Evolutionary conservation across 495 filamentous ascomycete species (phyloP).

Genomic region (Xylaria telfairii): DNA sequence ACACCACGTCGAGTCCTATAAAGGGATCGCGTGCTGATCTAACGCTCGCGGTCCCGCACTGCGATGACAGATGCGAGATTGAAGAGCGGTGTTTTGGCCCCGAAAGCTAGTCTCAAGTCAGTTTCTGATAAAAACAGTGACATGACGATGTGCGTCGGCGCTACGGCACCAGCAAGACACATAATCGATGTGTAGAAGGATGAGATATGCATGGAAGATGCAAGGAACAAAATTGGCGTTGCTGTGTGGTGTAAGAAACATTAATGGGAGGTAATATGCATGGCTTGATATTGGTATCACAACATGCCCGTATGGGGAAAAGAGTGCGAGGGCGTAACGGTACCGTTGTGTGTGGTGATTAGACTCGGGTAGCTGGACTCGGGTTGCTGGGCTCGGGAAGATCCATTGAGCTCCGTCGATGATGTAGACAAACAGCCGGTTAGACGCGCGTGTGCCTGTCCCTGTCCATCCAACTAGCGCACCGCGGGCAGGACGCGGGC

Average conservation of each 20-base stretch:
- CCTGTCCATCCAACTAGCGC: neutral
- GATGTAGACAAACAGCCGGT: neutral
- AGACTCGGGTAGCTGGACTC: neutral
- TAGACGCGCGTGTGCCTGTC: conserved; percentile 22
- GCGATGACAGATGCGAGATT: neutral
- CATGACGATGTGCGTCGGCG: neutral
- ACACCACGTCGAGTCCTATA: neutral
- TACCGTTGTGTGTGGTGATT: neutral
- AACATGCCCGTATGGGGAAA: neutral
- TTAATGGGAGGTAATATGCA: neutral
- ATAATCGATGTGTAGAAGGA: conserved; percentile 1
- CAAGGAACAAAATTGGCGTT: neutral
- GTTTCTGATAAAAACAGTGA: neutral
- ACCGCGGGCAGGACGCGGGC: too few species aligned
- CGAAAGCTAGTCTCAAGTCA: neutral
- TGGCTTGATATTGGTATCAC: neutral
- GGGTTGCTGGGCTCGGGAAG: conserved; percentile 5
- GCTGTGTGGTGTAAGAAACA: neutral
- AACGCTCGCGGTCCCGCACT: neutral
- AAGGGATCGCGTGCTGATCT: neutral
- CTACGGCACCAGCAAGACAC: neutral
- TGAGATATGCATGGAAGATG: conserved; percentile 19
- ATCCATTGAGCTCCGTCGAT: conserved; percentile 8
- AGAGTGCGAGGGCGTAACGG: neutral
- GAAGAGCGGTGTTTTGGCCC: neutral